Base-by-base conservation (phyloP, 2,329 filamentous ascomycete species). In the Microcyclospora tardicrescens region DNA sequence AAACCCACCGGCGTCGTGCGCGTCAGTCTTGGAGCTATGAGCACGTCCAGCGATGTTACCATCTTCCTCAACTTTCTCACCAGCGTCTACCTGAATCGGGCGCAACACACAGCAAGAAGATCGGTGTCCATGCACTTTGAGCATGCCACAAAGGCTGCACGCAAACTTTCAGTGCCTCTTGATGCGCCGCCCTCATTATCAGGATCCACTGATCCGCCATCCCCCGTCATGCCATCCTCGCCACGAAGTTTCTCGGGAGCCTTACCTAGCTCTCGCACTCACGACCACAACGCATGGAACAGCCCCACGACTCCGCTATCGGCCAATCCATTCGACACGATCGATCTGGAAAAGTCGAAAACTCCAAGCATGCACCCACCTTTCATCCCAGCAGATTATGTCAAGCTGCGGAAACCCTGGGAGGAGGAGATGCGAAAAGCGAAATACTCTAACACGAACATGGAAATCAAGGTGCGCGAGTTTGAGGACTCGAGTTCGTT, bases 21-120 rank as follows among this genome's bases (percentile, higher is more conserved):
- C 14, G 71, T 69, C 5, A 77, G 72, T 42, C 59, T 80, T 2
- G 76, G 77, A 0, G 73, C 75, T 10, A 76, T 76, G 72, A 77
- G 69, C 43, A 77, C 71, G 2, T 53, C 64, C 14, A 55, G 61
- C 2, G 76, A 79, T 44, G 64, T 78, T 11, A 64, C 78, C 29
- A 66, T 62, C 5, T 82, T 96, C 37, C 46, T 91, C 10, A 36
- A 45, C 10, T 61, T 61, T 43, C 35, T 61, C 13, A 43, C 55
- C 24, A 51, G 55, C 8, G 47, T 47, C 1, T 61, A 60, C 39
- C 42, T 54, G n/a, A 42, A 53, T 30, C 10, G 13, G 3, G 37
- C 29, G 42, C 33, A 27, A 32, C 30, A 32, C 12, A 32, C 30
- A 4, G 14, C 14, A 10, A 32, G 12, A n/a, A n/a, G 30, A 32